Evolutionary conservation across 108 stramenopile genomes (phyloP).

Genomic region (Skeletonema menzelii): DNA sequence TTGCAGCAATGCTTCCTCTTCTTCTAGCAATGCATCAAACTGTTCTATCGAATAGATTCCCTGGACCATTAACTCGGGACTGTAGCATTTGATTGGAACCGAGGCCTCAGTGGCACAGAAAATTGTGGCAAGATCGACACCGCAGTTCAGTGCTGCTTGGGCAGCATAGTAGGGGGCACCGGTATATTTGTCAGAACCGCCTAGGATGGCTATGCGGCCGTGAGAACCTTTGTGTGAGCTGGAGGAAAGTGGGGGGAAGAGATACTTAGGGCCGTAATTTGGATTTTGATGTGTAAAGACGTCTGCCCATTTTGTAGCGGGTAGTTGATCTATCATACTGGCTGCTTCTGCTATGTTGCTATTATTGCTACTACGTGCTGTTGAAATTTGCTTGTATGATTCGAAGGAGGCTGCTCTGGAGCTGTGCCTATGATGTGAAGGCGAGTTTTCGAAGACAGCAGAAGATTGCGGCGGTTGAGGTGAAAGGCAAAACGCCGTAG

Average conservation of each 20-base stretch:
- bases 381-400: background rate
- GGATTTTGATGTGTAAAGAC: background rate
- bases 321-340: background rate
- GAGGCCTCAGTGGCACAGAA: constrained; percentile 91
- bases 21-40: constrained; percentile 40
- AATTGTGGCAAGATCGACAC: constrained; percentile 95
- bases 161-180: constrained; percentile 98
- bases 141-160: constrained; percentile 79
- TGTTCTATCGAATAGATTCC: constrained; percentile 73
- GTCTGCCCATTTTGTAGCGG: constrained; percentile 31
- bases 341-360: background rate
- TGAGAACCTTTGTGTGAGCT: constrained; percentile 87
- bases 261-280: constrained; percentile 1
- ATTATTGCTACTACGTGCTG: background rate
- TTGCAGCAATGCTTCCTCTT: constrained; percentile 4
- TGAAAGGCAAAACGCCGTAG: background rate
- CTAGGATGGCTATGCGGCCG: constrained; percentile 93
- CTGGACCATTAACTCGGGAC: constrained; percentile 90
- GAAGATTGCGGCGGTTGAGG: background rate
- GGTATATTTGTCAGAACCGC: constrained; percentile 93
- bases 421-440: background rate
- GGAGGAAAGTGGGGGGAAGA: constrained; percentile 61
- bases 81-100: constrained; percentile 94
- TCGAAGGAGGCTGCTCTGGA: background rate
- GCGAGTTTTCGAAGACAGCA: background rate